Conservation (phyloP, 2,329 filamentous ascomycete species). For the Paramyrothecium sp. region DNA sequence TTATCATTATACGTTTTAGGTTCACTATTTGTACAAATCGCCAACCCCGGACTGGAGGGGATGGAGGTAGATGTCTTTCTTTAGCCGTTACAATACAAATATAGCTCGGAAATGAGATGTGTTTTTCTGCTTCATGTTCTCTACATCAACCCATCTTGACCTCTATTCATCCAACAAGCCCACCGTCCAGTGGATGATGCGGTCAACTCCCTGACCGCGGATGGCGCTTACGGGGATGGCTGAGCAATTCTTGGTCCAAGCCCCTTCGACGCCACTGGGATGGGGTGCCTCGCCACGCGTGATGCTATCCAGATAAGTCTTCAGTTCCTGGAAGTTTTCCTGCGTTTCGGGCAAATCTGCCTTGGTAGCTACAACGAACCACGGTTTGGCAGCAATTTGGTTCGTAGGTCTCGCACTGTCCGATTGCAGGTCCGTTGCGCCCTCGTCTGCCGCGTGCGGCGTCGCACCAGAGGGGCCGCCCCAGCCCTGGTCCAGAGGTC, state of each 20-base stretch:
- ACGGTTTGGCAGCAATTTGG: conserved; percentile 86
- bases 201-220: conserved; percentile 76
- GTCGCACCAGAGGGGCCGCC: conserved; percentile 1
- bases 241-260: conserved; percentile 60
- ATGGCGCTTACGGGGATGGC: conserved; percentile 90
- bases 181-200: conserved; percentile 71
- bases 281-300: conserved; percentile 63
- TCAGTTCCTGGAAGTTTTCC: conserved; percentile 70
- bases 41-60: too few species aligned
- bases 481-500: conserved; percentile 17
- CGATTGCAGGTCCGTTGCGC: conserved; percentile 13
- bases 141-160: not conserved
- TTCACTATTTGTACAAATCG: conserved; percentile 15
- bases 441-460: not conserved
- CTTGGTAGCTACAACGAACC: conserved; percentile 95
- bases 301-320: conserved; percentile 68
- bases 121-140: not conserved
- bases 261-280: conserved; percentile 63
- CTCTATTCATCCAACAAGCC: conserved; percentile 57
- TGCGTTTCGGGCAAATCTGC: conserved; percentile 79
- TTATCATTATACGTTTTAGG: not conserved
- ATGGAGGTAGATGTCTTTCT: too few species aligned
- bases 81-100: too few species aligned
- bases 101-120: too few species aligned
- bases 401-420: conserved; percentile 9